Base-by-base conservation (phyloP, 345 rosid species). In the Boechera retrofracta region DNA sequence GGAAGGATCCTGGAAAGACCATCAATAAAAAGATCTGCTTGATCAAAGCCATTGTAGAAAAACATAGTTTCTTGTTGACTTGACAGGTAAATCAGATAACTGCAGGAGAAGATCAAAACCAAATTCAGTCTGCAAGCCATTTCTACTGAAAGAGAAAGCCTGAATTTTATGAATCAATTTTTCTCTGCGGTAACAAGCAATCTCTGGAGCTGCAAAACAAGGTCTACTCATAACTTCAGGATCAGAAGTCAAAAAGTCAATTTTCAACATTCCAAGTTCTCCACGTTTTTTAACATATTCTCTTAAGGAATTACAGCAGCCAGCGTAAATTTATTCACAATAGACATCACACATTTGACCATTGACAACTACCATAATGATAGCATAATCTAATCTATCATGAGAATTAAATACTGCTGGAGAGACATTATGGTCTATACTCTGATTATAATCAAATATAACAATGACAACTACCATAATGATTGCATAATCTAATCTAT, bases 1-100 rank as follows among this genome's bases (percentile, higher is more conserved):
- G 80, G 71, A 2, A 75, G 83, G 68, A 85, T 71, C 0, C 11
- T 42, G 2, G 89, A 87, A 2, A 39, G 5, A 3, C 85, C 86
- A 32, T 67, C 78, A 8, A 60, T 71, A 28, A 5, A 48, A 26
- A 88, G 74, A 53, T 80, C 76, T 6, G 79, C 58, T 47, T 58
- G 76, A 4, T 0, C 5, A 69, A 85, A 88, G 57, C 83, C 86
- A 21, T 83, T 49, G 84, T 56, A 88, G 57, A 76, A 64, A 76
- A 87, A 85, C 12, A 71, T 36, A 44, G 41, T 52, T 36, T 53
- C 44, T 48, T 59, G 79, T 81, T 66, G 72, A 76, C 81, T 69
- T 28, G 60, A 61, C 2, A 62, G 21, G 33, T 7, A 67, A 67
- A 64, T 41, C 57, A 78, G 35, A 28, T 55, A 38, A 9, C 63